Conservation (phyloP, 306 rosid genomes). For the Carpinus viminea region DNA sequence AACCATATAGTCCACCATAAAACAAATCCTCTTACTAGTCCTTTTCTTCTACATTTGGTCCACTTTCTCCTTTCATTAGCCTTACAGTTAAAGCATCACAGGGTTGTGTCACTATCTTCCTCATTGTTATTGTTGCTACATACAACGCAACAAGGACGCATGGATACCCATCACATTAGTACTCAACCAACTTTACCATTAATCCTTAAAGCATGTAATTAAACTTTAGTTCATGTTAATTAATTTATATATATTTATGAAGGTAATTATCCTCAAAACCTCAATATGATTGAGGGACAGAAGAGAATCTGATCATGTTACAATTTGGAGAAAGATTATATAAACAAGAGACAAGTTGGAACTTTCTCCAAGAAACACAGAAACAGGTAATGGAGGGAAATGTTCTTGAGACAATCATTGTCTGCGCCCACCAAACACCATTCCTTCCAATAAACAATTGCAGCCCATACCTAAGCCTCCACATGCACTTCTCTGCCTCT, state of each 20-base stretch:
- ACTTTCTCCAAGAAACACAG: conserved; percentile 34
- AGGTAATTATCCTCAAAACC: conserved; percentile 9
- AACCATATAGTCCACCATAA: background rate
- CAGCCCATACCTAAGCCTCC: conserved; percentile 38
- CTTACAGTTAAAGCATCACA: background rate
- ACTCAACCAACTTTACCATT: background rate
- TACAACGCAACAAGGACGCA: background rate
- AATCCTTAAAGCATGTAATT: background rate
- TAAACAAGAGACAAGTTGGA: conserved; percentile 44
- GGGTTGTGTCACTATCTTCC: background rate
- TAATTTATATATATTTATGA: conserved; percentile 16
- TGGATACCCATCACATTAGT: no score
- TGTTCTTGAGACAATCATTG: conserved; percentile 53
- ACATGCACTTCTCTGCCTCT: conserved; percentile 72
- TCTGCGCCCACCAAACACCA: conserved; percentile 48
- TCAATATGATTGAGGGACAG: conserved; percentile 17
- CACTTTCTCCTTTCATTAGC: background rate
- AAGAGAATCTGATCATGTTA: conserved; percentile 41
- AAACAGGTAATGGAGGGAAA: conserved; percentile 33
- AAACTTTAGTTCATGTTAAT: background rate
- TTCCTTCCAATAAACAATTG: conserved; percentile 41
- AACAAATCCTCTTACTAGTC: background rate
- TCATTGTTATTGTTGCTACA: background rate
- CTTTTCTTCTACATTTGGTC: background rate
- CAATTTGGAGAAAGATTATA: conserved; percentile 23